Percentiles rank a stretch among this genome's conserved stretches.
These are phyloP conservation scores for Mucor velutinosus DNA, from an alignment of 371 early-diverging fungal genomes.

Conservation along the genomic window DNA sequence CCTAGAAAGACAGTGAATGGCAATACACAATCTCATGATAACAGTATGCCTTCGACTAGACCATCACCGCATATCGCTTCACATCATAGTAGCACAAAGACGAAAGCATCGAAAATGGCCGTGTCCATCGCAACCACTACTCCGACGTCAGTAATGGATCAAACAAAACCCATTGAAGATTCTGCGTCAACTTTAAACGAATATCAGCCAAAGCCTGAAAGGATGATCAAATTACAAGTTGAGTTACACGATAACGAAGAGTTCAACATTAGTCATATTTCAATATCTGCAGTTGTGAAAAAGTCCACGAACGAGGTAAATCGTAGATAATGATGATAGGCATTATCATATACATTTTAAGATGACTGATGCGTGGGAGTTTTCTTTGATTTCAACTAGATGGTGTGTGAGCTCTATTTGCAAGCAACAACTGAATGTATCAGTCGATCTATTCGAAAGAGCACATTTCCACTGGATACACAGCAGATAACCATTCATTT, in stretches of 20 bases:
- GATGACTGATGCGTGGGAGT: not conserved
- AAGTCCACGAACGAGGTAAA: conserved; percentile 19
- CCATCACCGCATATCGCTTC: not conserved
- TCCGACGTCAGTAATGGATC: not conserved
- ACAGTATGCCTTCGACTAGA: not conserved
- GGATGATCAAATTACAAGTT: conserved; percentile 1
- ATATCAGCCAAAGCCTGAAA: not conserved
- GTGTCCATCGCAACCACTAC: not conserved
- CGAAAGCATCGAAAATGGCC: not conserved
- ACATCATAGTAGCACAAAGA: not conserved
- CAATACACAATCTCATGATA: not conserved
- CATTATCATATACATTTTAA: not conserved
- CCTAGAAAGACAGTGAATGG: not conserved
- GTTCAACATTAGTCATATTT: conserved; percentile 26
- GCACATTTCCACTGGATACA: conserved; percentile 12
- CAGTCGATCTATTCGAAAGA: conserved; percentile 14
- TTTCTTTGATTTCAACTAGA: not conserved
- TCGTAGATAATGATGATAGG: not conserved
- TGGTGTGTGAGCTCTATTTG: conserved; percentile 24
- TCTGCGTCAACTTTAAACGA: not conserved
- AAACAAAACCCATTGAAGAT: not conserved
- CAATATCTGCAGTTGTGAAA: conserved; percentile 21
- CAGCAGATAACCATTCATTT: conserved; percentile 18
- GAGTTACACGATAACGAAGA: conserved; percentile 22
- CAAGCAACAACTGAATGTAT: conserved; percentile 26